These are phyloP conservation scores for Sclerospora graminicola DNA, from an alignment of 352 stramenopile genomes.

Conservation along the genomic window DNA sequence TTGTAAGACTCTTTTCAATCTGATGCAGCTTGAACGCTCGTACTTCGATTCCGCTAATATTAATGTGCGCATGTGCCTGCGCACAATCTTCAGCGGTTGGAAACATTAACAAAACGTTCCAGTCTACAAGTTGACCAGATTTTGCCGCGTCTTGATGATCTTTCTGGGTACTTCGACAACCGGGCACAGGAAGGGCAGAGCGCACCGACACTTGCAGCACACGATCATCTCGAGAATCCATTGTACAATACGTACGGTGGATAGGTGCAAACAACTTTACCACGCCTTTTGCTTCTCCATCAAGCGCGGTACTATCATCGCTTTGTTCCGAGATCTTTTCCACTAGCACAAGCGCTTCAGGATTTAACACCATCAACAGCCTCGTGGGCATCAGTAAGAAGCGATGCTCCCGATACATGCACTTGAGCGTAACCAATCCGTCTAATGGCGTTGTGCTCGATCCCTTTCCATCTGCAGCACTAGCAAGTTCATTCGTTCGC, in stretches of 20 bases:
- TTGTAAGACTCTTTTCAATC: conserved; percentile 59
- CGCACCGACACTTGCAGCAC: conserved; percentile 63
- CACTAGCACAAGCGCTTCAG: conserved; percentile 57
- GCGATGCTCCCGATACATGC: conserved; percentile 68
- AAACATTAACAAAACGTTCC: conserved; percentile 63
- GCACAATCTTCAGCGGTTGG: conserved; percentile 43
- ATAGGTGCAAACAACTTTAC: conserved; percentile 62
- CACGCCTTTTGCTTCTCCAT: conserved; percentile 24
- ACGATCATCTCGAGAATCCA: conserved; percentile 59
- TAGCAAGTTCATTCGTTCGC: conserved; percentile 37
- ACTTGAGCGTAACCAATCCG: conserved; percentile 62
- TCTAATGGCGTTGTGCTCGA: conserved; percentile 25
- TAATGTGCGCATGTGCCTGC: conserved; percentile 60
- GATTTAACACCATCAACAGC: conserved; percentile 63
- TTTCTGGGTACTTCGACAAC: conserved; percentile 54
- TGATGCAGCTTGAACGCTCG: conserved; percentile 71
- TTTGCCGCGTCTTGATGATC: conserved; percentile 15
- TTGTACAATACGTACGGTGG: conserved; percentile 56
- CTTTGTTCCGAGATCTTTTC: conserved; percentile 28
- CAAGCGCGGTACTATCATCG: conserved; percentile 13
- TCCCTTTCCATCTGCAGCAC: conserved; percentile 16
- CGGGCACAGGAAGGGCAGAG: conserved; percentile 38
- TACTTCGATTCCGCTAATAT: conserved; percentile 62
- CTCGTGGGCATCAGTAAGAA: conserved; percentile 51
- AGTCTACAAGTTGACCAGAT: conserved; percentile 18